Evolutionary conservation across 2,329 filamentous ascomycete genomes (phyloP), one percentile per base, ranked within the genome.

Genomic region (Arthroderma sp.): DNA sequence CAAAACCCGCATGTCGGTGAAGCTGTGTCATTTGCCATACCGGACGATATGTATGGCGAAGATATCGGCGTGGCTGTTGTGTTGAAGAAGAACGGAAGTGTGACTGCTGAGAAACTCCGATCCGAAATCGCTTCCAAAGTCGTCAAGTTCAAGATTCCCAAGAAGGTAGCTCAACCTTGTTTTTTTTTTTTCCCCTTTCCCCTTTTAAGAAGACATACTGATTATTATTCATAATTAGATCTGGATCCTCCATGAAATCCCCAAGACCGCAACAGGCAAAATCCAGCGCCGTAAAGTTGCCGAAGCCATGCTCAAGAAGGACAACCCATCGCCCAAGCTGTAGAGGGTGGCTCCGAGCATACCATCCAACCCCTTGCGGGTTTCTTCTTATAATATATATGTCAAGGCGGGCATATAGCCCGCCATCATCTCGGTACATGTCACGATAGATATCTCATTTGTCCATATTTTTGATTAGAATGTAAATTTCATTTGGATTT

Each of bases 211-310:
- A 22, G 15, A 38, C 6, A 15, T 27, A 40, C 15, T 22, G 15
- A 22, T 22, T 22, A 22, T 22, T 22, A 22, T 22, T 22, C 15
- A 46, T 50, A 29, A 46, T 10, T 43, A 83, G 80, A 70, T 88
- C 32, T 91, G 83, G 69, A 87, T 91, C 55, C 85, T 85, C 32
- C 75, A 85, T 47, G 68, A 81, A 52, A 93, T 93, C 78, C 85
- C 85, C 50, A 93, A 93, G 73, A 89, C 86, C 3, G 85, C 85
- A n/a, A 93, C 85, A 29, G 85, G 85, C 45, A 93, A 93, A 71
- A 83, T 93, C 47, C 85, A 93, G 66, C 71, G 85, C 49, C 75
- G 84, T 50, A 85, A 88, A 56, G 85, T 93, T n/a, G 85, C 85
- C 9, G 84, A 89, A 63, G 77, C 77, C 29, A 89, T 93, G 83